Evolutionary conservation across 2,329 filamentous ascomycete species (phyloP), one percentile per base, ranked within the genome.

Genomic region (Escovopsis sp.): DNA sequence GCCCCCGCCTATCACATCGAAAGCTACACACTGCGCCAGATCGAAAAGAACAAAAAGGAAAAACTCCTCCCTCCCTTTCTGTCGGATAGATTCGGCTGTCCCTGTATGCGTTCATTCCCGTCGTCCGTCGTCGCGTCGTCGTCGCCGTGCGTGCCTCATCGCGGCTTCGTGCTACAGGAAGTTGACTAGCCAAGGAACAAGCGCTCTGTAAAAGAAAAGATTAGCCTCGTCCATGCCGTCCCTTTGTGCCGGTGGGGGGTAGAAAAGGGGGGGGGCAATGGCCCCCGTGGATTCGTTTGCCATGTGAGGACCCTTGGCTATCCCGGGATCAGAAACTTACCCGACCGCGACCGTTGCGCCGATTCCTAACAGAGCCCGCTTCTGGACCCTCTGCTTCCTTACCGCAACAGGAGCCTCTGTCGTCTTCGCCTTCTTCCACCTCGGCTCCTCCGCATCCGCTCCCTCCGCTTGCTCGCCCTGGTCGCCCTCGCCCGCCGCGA

Each of bases 281-380:
- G n/a, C n/a, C n/a, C n/a, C n/a, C n/a, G n/a, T n/a, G n/a, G n/a
- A n/a, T n/a, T n/a, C n/a, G n/a, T n/a, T n/a, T n/a, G n/a, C n/a
- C n/a, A n/a, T n/a, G n/a, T n/a, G n/a, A n/a, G n/a, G n/a, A n/a
- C n/a, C n/a, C n/a, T n/a, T n/a, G n/a, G n/a, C n/a, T n/a, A n/a
- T n/a, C n/a, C n/a, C n/a, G n/a, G n/a, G n/a, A n/a, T n/a, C n/a
- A n/a, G n/a, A n/a, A n/a, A 79, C 86, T 64, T 72, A 96, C 90
- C 87, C 87, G 56, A 94, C 71, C 38, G 83, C 84, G 54, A 94
- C 69, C 32, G 84, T 90, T 39, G 85, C 85, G 42, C 79, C 83
- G 35, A 96, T 72, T 39, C 90, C 88, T 43, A 93, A 70, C 41
- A 94, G 64, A 32, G 90, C 85, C 52, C 86, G 75, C 57, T 78